These are phyloP conservation scores for Hymenoscyphus infarciens DNA, from an alignment of 2,329 filamentous ascomycete genomes.

Conservation along the genomic window DNA sequence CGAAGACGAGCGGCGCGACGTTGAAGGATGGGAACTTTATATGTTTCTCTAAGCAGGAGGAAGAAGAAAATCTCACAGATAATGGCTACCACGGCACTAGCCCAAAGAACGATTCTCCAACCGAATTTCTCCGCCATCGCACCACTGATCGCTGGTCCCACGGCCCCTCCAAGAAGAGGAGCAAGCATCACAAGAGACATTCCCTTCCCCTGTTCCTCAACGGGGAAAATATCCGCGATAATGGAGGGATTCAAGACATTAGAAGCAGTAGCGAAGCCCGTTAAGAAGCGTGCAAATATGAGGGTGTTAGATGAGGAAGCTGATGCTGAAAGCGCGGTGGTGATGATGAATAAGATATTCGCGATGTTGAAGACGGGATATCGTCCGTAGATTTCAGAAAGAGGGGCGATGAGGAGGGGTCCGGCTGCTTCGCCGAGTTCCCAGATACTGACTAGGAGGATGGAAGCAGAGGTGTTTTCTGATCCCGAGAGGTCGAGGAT, in stretches of 20 bases:
- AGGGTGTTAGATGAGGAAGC: conserved; percentile 41
- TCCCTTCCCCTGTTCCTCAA: conserved; percentile 44
- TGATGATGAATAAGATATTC: conserved; percentile 49
- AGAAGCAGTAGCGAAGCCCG: conserved; percentile 26
- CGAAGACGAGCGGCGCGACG: conserved; percentile 42
- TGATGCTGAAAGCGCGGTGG: conserved; percentile 45
- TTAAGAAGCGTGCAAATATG: conserved; percentile 39
- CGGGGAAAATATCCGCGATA: conserved; percentile 45
- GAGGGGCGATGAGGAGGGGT: conserved; percentile 43
- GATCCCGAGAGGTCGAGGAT: conserved; percentile 45
- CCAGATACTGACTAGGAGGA: conserved; percentile 48
- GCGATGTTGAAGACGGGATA: conserved; percentile 40
- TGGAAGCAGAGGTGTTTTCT: conserved; percentile 45
- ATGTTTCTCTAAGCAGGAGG: conserved; percentile 54
- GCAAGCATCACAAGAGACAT: conserved; percentile 35
- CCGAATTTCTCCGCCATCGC: conserved; percentile 44
- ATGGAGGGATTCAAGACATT: conserved; percentile 42
- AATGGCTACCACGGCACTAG: conserved; percentile 40
- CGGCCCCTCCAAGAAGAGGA: conserved; percentile 31
- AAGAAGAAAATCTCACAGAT: conserved; percentile 43
- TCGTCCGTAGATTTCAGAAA: conserved; percentile 44
- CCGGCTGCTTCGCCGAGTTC: conserved; percentile 46
- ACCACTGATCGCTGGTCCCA: conserved; percentile 35
- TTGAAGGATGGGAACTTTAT: conserved; percentile 53
- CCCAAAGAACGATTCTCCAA: conserved; percentile 53